These are phyloP conservation scores for Podospora appendiculata DNA, from an alignment of 495 filamentous ascomycete genomes.

Conservation along the genomic window DNA sequence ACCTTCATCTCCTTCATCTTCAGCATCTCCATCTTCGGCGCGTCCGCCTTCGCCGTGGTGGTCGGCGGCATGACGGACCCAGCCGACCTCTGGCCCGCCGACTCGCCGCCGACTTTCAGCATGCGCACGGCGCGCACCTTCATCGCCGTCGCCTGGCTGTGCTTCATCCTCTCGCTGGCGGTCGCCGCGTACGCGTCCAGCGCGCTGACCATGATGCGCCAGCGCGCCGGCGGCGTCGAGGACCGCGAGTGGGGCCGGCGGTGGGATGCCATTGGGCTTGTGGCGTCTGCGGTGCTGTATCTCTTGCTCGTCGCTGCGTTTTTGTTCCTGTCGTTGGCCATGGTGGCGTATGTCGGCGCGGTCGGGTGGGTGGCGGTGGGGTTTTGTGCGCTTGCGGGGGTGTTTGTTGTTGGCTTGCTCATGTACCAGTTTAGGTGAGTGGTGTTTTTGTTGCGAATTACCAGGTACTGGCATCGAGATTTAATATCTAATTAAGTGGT, in stretches of 20 bases:
- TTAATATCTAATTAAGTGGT: too few relatives aligned
- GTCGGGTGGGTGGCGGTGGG: conserved; percentile 2
- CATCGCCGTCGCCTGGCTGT: conserved; percentile 2
- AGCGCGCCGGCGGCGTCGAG: not conserved
- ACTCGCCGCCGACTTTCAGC: not conserved
- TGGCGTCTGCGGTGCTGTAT: not conserved
- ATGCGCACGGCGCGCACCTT: not conserved
- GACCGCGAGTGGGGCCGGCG: not conserved
- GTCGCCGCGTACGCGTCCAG: conserved; percentile 1
- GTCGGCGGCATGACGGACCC: not conserved
- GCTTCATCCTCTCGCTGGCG: conserved; percentile 1
- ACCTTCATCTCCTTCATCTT: conserved; percentile 4
- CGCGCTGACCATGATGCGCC: not conserved
- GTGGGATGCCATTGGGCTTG: conserved; percentile 1
- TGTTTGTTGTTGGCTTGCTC: not conserved
- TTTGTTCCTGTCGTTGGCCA: not conserved
- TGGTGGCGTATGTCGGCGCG: conserved; percentile 1
- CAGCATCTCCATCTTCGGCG: conserved; percentile 5
- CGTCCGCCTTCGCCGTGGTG: conserved; percentile 1
- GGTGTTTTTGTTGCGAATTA: too few relatives aligned
- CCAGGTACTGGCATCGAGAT: too few relatives aligned
- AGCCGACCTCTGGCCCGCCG: conserved; percentile 1
- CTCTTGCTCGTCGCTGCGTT: not conserved
- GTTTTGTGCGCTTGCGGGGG: not conserved
- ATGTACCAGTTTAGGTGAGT: too few relatives aligned